Conservation (phyloP, 306 rosid genomes). For the Gastrolobium villosum region DNA sequence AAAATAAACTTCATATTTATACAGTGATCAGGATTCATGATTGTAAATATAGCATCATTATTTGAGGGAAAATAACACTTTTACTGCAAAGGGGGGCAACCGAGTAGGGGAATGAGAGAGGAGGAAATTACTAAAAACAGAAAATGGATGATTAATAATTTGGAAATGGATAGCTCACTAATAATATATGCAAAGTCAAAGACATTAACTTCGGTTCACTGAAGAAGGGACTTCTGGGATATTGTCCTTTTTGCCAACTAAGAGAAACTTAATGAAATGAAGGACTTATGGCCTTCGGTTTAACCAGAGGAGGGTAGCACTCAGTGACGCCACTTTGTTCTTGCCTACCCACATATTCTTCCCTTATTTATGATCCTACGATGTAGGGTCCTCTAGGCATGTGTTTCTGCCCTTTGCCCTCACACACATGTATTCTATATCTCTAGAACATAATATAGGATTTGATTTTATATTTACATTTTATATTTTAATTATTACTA, state of each 20-base stretch:
- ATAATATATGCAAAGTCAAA: slow-evolving; percentile 11
- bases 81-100: slow-evolving; percentile 48
- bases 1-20: neutral
- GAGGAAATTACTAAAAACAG: slow-evolving; percentile 38
- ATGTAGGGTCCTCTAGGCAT: slow-evolving; percentile 41
- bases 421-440: slow-evolving; percentile 1
- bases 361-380: slow-evolving; percentile 58
- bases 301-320: slow-evolving; percentile 44
- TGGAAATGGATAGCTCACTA: slow-evolving; percentile 45
- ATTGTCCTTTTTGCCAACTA: slow-evolving; percentile 54
- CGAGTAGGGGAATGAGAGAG: slow-evolving; percentile 12
- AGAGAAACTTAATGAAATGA: slow-evolving; percentile 45
- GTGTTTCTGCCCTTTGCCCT: slow-evolving; percentile 20
- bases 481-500: too few species aligned
- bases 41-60: slow-evolving; percentile 28
- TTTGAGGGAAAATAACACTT: slow-evolving; percentile 12
- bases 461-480: too few species aligned
- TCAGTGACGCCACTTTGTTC: slow-evolving; percentile 39
- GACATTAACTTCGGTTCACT: slow-evolving; percentile 44
- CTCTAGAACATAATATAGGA: too few species aligned
- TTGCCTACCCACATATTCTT: slow-evolving; percentile 50
- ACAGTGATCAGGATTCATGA: slow-evolving; percentile 14
- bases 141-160: slow-evolving; percentile 40
- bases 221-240: slow-evolving; percentile 41
- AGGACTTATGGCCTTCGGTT: slow-evolving; percentile 46